A percentile compares a stretch with the other conserved stretches of the same genome.
Conservation (phyloP, 2,329 filamentous ascomycete genomes). For the Aspergillus sp. region DNA sequence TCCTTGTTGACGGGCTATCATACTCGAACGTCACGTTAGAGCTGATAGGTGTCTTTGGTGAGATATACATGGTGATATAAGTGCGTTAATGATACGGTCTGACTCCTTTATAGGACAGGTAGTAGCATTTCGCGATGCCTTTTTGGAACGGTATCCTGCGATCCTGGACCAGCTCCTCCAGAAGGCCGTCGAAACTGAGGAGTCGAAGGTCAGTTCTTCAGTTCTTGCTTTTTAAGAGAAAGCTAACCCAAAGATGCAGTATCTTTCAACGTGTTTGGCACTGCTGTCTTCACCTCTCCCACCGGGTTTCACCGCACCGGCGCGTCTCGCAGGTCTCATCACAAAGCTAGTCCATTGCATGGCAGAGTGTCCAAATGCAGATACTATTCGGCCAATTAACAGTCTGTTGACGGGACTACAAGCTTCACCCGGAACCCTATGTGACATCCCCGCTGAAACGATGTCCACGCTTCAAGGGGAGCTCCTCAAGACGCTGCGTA, state of each 20-base stretch:
- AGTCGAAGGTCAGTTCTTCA: conserved; percentile 18
- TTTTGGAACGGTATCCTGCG: conserved; percentile 26
- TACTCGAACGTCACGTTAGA: conserved; percentile 46
- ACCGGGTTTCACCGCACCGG: conserved; percentile 21
- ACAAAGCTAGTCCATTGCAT: conserved; percentile 23
- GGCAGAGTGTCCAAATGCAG: conserved; percentile 22
- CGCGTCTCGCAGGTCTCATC: conserved; percentile 27
- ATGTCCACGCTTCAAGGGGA: conserved; percentile 32
- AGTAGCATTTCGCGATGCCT: conserved; percentile 23
- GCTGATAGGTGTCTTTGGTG: conserved; percentile 46
- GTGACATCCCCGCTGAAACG: conserved; percentile 25
- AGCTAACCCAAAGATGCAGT: conserved; percentile 15
- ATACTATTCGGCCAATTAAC: conserved; percentile 30
- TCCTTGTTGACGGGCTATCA: conserved; percentile 45
- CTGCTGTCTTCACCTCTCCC: conserved; percentile 32
- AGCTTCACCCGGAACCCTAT: conserved; percentile 18
- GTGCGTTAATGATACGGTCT: conserved; percentile 4
- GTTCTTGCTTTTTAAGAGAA: background rate
- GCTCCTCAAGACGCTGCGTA: conserved; percentile 32
- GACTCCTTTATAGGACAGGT: conserved; percentile 17
- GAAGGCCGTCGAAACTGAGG: conserved; percentile 20
- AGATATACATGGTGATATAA: conserved; percentile 3
- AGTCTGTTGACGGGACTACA: conserved; percentile 25
- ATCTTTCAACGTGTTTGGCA: conserved; percentile 22
- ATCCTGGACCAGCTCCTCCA: conserved; percentile 31